Conservation (phyloP, 257 asterid genomes). For the Petunia secreta region DNA sequence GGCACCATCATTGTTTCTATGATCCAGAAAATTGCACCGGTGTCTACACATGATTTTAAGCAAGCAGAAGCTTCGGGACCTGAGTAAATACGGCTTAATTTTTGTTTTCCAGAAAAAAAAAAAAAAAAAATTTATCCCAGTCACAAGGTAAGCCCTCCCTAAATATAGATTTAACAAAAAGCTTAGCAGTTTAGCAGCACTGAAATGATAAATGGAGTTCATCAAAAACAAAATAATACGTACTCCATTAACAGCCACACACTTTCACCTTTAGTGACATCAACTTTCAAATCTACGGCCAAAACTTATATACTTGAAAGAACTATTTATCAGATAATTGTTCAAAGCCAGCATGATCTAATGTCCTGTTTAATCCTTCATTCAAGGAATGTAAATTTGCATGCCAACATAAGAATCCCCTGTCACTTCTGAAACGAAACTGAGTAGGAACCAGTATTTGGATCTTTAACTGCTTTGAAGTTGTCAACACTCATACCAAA, state of each 20-base stretch:
- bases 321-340: too few species aligned
- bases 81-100: too few species aligned
- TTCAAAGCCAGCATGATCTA: neutral
- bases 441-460: conserved; percentile 90
- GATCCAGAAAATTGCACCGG: neutral
- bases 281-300: neutral
- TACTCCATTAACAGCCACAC: neutral
- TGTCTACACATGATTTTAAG: too few species aligned
- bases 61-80: too few species aligned
- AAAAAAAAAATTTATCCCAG: too few species aligned
- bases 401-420: neutral
- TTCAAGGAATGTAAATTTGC: neutral
- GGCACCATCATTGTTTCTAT: neutral
- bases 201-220: neutral
- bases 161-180: neutral
- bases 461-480: conserved; percentile 89
- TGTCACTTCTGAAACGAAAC: conserved; percentile 52
- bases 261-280: neutral
- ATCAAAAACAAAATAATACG: neutral
- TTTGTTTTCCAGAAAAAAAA: too few species aligned
- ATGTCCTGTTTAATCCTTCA: neutral
- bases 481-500: conserved; percentile 96
- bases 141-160: neutral
- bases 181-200: neutral
- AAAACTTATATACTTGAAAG: neutral